Conservation (phyloP, 768 basidiomycete species). For the Pleurotus tuoliensis region DNA sequence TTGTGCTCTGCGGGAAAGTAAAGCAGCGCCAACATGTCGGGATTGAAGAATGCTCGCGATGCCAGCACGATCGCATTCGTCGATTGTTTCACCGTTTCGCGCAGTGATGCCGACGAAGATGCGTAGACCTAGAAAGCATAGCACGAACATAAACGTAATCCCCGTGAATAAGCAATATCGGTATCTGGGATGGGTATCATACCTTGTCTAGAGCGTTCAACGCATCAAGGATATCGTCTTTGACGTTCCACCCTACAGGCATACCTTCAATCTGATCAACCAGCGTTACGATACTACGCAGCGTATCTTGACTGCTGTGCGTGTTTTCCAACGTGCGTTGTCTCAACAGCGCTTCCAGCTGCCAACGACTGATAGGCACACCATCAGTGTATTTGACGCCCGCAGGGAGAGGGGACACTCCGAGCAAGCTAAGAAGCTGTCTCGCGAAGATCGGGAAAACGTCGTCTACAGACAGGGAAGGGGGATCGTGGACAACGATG, state of each 20-base stretch:
- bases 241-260: constrained; percentile 82
- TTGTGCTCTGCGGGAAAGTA: constrained; percentile 99
- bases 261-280: constrained; percentile 87
- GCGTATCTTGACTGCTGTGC: constrained; percentile 63
- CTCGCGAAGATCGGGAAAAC: constrained; percentile 62
- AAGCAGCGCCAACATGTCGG: constrained; percentile 90
- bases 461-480: constrained; percentile 34
- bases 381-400: constrained; percentile 12
- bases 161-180: not conserved
- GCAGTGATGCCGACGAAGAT: constrained; percentile 33
- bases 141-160: not conserved
- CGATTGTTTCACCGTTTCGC: constrained; percentile 52
- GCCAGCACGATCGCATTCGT: constrained; percentile 60
- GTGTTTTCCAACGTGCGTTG: constrained; percentile 68
- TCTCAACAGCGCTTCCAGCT: constrained; percentile 75
- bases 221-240: constrained; percentile 64
- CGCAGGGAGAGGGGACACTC: constrained; percentile 60
- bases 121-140: constrained; percentile 33
- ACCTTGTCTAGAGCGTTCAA: constrained; percentile 75
- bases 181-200: constrained; percentile 14
- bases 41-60: constrained; percentile 92
- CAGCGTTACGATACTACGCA: constrained; percentile 78
- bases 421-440: constrained; percentile 80
- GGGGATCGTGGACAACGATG: constrained; percentile 72
- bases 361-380: constrained; percentile 60